Conservation (phyloP, 106 monocot genomes). For the Cymbidium sinense region DNA sequence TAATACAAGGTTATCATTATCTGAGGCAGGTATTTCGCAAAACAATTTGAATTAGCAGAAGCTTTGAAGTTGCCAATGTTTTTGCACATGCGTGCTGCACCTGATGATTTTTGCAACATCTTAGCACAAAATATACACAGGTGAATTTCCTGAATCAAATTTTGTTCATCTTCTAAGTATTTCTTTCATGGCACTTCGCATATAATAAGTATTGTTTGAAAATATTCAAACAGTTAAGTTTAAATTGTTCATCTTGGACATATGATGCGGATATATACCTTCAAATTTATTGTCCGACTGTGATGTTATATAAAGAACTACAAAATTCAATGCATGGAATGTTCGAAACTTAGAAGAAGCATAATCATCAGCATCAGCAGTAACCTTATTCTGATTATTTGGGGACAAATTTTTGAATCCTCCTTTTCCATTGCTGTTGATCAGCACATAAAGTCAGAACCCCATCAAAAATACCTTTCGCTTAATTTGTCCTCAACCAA, state of each 20-base stretch:
- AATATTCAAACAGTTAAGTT: background rate
- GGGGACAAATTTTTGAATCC: too few species aligned
- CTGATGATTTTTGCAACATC: conserved; percentile 87
- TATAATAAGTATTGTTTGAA: background rate
- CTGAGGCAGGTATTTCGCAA: conserved; percentile 80
- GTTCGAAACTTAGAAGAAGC: too few species aligned
- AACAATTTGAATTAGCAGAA: conserved; percentile 94
- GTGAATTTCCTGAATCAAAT: conserved; percentile 26
- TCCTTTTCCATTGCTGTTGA: too few species aligned
- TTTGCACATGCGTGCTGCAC: conserved; percentile 97
- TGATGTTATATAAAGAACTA: background rate
- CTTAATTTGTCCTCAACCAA: background rate
- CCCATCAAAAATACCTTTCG: background rate
- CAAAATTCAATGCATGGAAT: too few species aligned
- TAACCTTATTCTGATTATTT: too few species aligned
- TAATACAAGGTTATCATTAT: background rate
- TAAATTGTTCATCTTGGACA: background rate
- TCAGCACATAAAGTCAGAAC: too few species aligned
- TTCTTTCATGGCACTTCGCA: background rate
- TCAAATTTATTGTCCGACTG: background rate
- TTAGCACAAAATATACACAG: conserved; percentile 52
- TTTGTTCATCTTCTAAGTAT: background rate
- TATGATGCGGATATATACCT: background rate
- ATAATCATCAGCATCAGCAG: too few species aligned
- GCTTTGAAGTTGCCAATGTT: conserved; percentile 89